Evolutionary conservation across 805 yeast genomes (phyloP), one percentile per base, ranked within the genome.

Genomic region (Kazachstania psychrophila): DNA sequence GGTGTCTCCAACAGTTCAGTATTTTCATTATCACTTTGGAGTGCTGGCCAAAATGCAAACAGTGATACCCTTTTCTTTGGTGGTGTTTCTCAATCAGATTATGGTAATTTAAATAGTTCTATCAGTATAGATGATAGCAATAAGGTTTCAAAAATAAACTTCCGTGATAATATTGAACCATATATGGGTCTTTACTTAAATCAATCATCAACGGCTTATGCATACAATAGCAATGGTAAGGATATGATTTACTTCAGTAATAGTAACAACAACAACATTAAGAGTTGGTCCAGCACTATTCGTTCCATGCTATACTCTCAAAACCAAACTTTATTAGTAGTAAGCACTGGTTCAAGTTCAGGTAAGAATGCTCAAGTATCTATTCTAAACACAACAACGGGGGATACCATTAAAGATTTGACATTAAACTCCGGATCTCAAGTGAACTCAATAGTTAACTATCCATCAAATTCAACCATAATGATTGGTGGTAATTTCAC

Each of bases 401-500:
- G 80, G 12, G 69, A 76, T 0, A 53, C 56, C 13, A 52, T 76
- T 17, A 55, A 56, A 11, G 61, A 62, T 7, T 37, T 56, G 14
- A 52, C 61, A 7, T 56, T 70, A 2, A 54, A 64, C 9, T 59
- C 62, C 3, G 43, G 45, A 4, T 60, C 63, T n/a, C 49, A 54
- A 6, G 66, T 76, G 11, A 64, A 65, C 11, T 55, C 73, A 1
- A 55, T 72, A 35, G 44, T 68, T 13, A 61, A 62, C 23, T 65
- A 69, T 23, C 63, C 62, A 17, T 60, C 57, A 20, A 62, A 66
- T 20, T 37, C 60, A 6, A 61, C 69, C 2, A 47, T 65, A 14
- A 58, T 86, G 19, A 64, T 83, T 10, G 95, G 82, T 27, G 96
- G 96, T 17, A 65, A 70, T 29, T 86, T 83, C 52, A 54, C 65